Base-by-base conservation (phyloP, 1,284 basidiomycete genomes). In the Cutaneotrichosporon cutaneum region DNA sequence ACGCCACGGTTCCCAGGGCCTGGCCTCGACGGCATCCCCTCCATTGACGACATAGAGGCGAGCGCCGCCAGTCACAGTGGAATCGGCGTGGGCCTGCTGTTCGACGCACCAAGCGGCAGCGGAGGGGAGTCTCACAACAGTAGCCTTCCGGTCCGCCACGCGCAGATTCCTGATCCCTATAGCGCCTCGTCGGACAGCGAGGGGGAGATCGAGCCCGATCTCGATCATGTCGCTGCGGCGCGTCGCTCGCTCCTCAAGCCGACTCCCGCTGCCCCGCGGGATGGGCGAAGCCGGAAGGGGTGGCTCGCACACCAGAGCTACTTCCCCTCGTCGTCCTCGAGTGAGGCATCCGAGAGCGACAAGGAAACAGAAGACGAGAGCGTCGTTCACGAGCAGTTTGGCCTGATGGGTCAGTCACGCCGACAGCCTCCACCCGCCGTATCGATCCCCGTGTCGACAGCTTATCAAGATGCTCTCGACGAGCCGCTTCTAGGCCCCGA, bases 291-390 rank as follows among this genome's bases (percentile, higher is more conserved):
- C 48, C 74, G 72, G 59, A 74, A 72, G 59, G 79, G 79, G 4
- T 81, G 80, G 80, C 64, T 79, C 2, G 79, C 78, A 3, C 77
- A 81, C 68, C 79, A 80, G 59, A 77, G 75, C 56, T 69, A 79
- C 16, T 80, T 78, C 47, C 80, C 79, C 0, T 69, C 77, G 8
- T 72, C 72, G 0, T 76, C 75, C 0, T 72, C 70, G 5, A 70
- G 68, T 42, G 69, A 72, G 18, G 67, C 67, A 0, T 60, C 58
- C 18, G 72, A 74, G 44, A 72, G 71, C 54, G 75, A 77, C 14
- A 74, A 76, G 65, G 67, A 72, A 36, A 74, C 73, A 3, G 77
- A 74, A 50, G 62, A 50, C 0, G 73, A 72, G 1, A 68, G 66
- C 2, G 74, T 42, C 39, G 39, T 70, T 6, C 54, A 67, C 13